Evolutionary conservation across 1,139 yeast species (phyloP), one percentile per base, ranked within the genome.

Genomic region (Lodderomyces oxycetoniae): DNA sequence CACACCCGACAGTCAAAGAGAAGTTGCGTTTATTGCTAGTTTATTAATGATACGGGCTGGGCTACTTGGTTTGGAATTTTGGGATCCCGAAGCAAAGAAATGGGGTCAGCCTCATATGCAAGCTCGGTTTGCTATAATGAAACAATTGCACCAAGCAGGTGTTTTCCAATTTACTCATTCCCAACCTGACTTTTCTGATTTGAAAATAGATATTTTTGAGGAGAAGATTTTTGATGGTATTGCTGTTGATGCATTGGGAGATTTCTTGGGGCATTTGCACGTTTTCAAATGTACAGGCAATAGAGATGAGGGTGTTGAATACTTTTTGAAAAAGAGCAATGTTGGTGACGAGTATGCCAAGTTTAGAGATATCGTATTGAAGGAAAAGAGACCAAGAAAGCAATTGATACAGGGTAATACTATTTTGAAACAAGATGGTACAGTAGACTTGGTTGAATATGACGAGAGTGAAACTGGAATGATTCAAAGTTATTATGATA

Each of bases 41-140:
- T 61, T 86, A 42, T 77, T 76, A 45, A 87, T 87, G 96, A 83
- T 88, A 20, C 74, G 95, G 49, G 95, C 95, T 4, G 95, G 95
- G 43, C 65, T 87, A 35, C 52, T 82, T 28, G 89, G 84, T 2
- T 67, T 87, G 50, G 95, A 87, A 55, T 84, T 72, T 57, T 87
- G 93, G 87, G 95, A 86, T 56, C 95, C 95, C 28, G 58, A 62
- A 30, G 70, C 86, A 24, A 63, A 68, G 41, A 85, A 85, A 57
- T 87, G 95, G 95, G 95, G 95, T 23, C 96, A 87, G 61, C 79
- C 95, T n/a, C 96, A 87, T 55, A 85, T 86, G 88, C 95, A 86
- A 63, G 95, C 95, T 5, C 70, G 96, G 53, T 87, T 74, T 57
- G 85, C 91, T 25, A 86, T 87, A 47, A 70, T 85, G 69, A 84